A percentile compares a stretch with the other conserved stretches of the same genome.
phyloP scores from a whole-genome alignment of 306 rosid species.

The Herpetospermum pedunculosum region DNA sequence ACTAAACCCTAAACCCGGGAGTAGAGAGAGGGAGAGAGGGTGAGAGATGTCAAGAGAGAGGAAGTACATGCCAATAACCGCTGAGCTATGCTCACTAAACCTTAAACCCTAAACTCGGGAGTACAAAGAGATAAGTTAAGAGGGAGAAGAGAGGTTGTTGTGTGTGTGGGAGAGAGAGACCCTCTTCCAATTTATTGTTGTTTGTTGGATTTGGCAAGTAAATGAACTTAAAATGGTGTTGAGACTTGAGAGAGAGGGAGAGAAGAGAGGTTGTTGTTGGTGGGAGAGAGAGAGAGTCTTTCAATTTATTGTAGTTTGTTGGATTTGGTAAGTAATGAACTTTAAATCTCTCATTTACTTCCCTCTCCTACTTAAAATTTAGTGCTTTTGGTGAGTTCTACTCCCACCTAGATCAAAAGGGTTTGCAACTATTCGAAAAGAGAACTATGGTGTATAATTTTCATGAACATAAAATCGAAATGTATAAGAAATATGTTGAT shows the following conservation, averaged over 20 bases:
- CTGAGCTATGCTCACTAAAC: too few species aligned
- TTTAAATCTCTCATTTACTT: conserved; percentile 8
- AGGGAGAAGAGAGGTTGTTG: neutral
- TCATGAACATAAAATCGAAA: too few species aligned
- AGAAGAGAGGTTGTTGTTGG: neutral
- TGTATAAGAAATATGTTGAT: too few species aligned
- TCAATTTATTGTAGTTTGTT: conserved; percentile 2
- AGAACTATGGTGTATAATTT: neutral
- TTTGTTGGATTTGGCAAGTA: neutral
- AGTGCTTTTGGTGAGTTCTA: neutral
- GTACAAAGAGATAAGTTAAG: too few species aligned
- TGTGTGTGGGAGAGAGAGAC: neutral
- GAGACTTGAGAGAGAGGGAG: too few species aligned
- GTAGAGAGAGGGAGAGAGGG: too few species aligned
- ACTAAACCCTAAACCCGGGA: too few species aligned
- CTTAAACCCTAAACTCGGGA: too few species aligned
- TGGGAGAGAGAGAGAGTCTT: neutral
- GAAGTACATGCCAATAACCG: too few species aligned
- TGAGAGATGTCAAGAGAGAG: too few species aligned
- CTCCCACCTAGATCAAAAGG: neutral
- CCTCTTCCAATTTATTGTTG: neutral
- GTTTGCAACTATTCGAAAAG: neutral
- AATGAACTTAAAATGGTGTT: neutral
- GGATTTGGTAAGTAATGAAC: conserved; percentile 6
- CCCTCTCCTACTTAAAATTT: neutral